Conservation (phyloP, 2,329 filamentous ascomycete genomes). For the Cryphonectria carpinicola region DNA sequence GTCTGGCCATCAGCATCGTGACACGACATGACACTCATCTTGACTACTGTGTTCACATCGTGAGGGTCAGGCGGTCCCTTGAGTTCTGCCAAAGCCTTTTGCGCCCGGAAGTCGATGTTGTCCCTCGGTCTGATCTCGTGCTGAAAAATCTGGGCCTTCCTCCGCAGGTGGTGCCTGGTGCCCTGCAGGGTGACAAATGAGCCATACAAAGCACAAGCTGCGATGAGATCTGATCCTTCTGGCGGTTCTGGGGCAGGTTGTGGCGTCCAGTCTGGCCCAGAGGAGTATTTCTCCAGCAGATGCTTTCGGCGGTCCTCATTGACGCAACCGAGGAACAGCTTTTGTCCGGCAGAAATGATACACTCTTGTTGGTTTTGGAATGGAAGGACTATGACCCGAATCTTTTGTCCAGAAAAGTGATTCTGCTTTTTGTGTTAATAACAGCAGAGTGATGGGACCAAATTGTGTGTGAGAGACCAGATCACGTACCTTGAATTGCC, state of each 20-base stretch:
- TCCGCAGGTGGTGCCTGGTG: neutral
- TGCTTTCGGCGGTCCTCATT: neutral
- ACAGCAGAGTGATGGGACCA: neutral
- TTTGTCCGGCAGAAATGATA: slow-evolving; percentile 12
- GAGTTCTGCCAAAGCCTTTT: neutral
- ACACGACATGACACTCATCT: slow-evolving; percentile 1
- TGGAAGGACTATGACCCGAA: slow-evolving; percentile 4
- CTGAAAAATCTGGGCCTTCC: slow-evolving; percentile 1
- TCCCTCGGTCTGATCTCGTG: slow-evolving; percentile 1
- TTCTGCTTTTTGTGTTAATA: slow-evolving; percentile 5
- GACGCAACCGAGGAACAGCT: slow-evolving; percentile 15
- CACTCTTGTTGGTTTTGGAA: slow-evolving; percentile 12
- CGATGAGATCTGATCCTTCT: neutral
- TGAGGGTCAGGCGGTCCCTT: neutral
- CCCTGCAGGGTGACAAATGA: slow-evolving; percentile 10
- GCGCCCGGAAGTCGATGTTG: neutral
- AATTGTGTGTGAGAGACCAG: neutral
- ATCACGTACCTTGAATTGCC: slow-evolving; percentile 12
- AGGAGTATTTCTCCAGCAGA: neutral
- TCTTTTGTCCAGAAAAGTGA: slow-evolving; percentile 12
- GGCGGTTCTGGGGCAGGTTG: neutral
- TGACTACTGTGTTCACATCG: slow-evolving; percentile 1
- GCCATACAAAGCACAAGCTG: neutral
- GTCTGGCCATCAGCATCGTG: slow-evolving; percentile 2
- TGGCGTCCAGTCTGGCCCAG: neutral